Evolutionary conservation across 768 basidiomycete species (phyloP).

Genomic region (Clavulina sp.): DNA sequence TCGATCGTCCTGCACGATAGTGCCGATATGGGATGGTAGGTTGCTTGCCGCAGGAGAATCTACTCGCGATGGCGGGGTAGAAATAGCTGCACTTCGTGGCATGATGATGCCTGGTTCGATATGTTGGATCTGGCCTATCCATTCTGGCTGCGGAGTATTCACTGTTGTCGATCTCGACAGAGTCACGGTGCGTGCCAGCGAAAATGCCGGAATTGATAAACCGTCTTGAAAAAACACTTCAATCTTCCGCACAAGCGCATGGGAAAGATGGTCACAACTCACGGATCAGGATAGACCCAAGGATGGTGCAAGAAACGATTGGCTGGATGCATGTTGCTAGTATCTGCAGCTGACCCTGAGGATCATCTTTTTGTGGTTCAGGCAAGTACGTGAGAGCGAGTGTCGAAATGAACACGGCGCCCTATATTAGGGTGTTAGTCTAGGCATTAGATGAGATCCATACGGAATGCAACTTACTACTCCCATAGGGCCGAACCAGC

Average conservation of each 20-base stretch:
- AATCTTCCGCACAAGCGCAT: not conserved
- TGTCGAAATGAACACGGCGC: constrained; percentile 1
- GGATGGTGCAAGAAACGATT: not conserved
- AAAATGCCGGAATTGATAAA: not conserved
- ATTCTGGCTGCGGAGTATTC: not conserved
- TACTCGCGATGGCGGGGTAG: too few species aligned
- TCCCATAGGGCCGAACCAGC: constrained; percentile 3
- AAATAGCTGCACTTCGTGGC: too few species aligned
- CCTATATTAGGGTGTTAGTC: not conserved
- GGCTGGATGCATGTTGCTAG: not conserved
- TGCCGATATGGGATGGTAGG: too few species aligned
- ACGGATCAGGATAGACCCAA: constrained; percentile 2
- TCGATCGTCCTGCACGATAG: too few species aligned
- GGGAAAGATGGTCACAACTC: not conserved
- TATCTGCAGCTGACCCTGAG: not conserved
- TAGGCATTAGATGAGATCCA: not conserved
- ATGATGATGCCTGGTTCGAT: too few species aligned
- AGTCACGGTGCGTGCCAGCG: not conserved
- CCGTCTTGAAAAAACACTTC: not conserved
- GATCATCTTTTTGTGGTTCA: not conserved
- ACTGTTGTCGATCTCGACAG: not conserved
- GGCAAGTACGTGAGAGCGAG: not conserved
- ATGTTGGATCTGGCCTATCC: too few species aligned
- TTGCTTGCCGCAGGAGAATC: too few species aligned
- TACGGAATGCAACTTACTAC: not conserved